A percentile compares a stretch with the other conserved stretches of the same genome.
These are phyloP conservation scores for Ophiocordyceps unilateralis DNA, from an alignment of 2,329 filamentous ascomycete species.

Conservation along the genomic window DNA sequence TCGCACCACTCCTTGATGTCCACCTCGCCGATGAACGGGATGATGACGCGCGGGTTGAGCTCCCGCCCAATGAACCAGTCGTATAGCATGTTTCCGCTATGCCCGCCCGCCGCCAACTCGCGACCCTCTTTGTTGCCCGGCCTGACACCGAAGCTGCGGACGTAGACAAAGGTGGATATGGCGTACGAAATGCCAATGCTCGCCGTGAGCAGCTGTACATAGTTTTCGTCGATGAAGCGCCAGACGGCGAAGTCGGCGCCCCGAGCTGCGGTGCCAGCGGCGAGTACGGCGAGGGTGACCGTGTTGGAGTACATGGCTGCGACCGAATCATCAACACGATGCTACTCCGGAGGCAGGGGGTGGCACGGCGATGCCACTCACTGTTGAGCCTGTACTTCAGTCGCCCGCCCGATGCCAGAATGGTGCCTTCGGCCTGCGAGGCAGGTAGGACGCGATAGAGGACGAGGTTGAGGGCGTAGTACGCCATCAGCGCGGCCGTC, in stretches of 20 bases:
- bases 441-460: constrained; percentile 66
- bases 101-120: constrained; percentile 66
- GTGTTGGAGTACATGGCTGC: constrained; percentile 61
- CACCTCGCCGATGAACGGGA: constrained; percentile 68
- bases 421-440: constrained; percentile 49
- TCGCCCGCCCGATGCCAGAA: constrained; percentile 51
- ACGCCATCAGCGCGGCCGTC: constrained; percentile 53
- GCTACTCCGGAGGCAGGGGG: neutral
- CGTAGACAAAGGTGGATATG: constrained; percentile 64
- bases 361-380: constrained; percentile 18
- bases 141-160: constrained; percentile 67
- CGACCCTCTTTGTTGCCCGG: constrained; percentile 54
- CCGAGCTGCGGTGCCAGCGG: constrained; percentile 56
- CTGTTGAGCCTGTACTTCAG: constrained; percentile 73
- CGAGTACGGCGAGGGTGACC: constrained; percentile 51
- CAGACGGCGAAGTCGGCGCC: constrained; percentile 76
- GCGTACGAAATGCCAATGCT: constrained; percentile 62
- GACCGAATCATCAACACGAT: neutral
- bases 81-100: constrained; percentile 72
- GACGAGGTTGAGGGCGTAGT: constrained; percentile 60
- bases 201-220: constrained; percentile 66
- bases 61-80: constrained; percentile 96
- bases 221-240: constrained; percentile 88
- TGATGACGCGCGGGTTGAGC: constrained; percentile 68
- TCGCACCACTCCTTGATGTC: constrained; percentile 88